Base-by-base conservation (phyloP, 2,329 filamentous ascomycete species). In the Paraphaeosphaeria minitans region DNA sequence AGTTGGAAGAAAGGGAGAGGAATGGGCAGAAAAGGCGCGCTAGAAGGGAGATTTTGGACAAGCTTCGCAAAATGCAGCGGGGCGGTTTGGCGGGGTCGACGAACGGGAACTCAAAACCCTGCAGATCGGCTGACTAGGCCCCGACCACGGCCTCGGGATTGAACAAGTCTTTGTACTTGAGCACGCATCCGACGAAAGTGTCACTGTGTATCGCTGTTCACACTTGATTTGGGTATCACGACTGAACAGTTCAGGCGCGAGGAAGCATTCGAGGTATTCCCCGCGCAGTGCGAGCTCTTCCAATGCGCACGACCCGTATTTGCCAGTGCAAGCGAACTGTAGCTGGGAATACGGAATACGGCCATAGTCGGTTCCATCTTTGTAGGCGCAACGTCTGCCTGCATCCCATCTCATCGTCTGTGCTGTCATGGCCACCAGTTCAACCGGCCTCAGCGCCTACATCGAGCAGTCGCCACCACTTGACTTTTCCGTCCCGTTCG, bases 381-480 rank as follows among this genome's bases (percentile, higher is more conserved):
- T 10, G 19, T 7, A n/a, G 37, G 6, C n/a, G 4, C 41, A 4
- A 22, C 41, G 13, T 22, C 7, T 22, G 19, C n/a, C 22, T 19
- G 41, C 41, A 21, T 21, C 19, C 2, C 10, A 22, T 2, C 19
- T 21, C n/a, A 4, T 22, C 4, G 3, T 4, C 19, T 22, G 22
- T 55, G 37, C 74, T 72, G 19, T 55, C 41, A 75, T 75, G 71
- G 62, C 65, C 49, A 56, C 67, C 21, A 61, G 59, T 45, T 54
- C 66, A n/a, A 60, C 67, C 53, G 60, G 61, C 50, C 54, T 69
- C 57, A 61, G 65, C 21, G 53, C 58, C 1, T 66, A 61, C 43
- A 69, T 76, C 48, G 64, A 68, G 6, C 76, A 78, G 35, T 78
- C 76, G 4, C 76, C 76, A 27, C 77, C 77, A 9, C 62, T 78